Evolutionary conservation across 768 basidiomycete species (phyloP), one percentile per base, ranked within the genome.

Genomic region (Dioszegia hungarica): DNA sequence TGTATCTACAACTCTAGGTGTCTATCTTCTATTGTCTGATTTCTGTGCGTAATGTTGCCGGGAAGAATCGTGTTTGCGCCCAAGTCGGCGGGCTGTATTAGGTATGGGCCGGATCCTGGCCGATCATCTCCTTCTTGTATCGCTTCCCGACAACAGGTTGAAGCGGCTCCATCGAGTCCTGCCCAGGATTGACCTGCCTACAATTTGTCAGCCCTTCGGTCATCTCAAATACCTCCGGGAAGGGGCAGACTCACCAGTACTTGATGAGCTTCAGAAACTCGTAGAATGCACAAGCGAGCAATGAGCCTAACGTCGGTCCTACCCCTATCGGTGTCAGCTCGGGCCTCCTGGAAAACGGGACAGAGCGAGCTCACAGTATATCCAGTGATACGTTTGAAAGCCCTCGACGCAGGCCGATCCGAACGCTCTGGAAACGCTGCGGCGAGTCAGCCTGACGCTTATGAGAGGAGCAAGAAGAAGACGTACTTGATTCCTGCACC

Each of bases 221-320:
- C n/a, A n/a, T n/a, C n/a, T n/a, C n/a, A n/a, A n/a, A 27, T 8
- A 43, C 14, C 15, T 17, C 15, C 12, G 20, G 41, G 17, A 56
- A 15, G 19, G 4, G 12, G 19, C 12, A 27, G 31, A 61, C 68
- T 44, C 39, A 68, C 73, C 68, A 70, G 53, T 70, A 70, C 24
- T 70, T 46, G 45, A 75, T 60, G 15, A 55, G 54, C 68, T 86
- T 86, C 56, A 87, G 78, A 22, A 80, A 61, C 28, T 79, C 68
- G 68, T 86, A 89, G 63, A 88, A 80, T 5, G 66, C 80, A 14
- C 81, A 78, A 78, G 77, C 85, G 4, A 88, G 78, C 9, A 88
- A 68, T 5, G 85, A 80, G 31, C 87, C 86, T 19, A 88, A 77
- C 49, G 81, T 81, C 0, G 86, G 86, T 37, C 87, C 86, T 9